These are phyloP conservation scores for Populus simonii DNA, from an alignment of 345 rosid species.

Conservation along the genomic window DNA sequence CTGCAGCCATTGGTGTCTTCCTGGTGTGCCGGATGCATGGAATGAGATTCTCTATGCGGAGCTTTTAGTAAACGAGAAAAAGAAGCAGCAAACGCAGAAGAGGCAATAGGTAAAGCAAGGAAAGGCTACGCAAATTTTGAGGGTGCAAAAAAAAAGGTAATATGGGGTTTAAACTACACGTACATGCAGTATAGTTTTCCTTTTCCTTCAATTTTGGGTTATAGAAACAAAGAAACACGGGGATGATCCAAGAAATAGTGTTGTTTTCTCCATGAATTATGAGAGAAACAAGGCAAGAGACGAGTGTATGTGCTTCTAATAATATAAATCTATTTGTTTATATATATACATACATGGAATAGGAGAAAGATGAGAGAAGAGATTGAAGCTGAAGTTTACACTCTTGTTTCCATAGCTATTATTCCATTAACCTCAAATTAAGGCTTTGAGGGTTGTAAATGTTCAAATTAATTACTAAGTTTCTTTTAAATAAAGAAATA, in stretches of 20 bases:
- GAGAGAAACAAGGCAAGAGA: neutral
- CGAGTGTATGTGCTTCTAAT: neutral
- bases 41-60: constrained; percentile 81
- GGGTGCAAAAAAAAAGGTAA: neutral
- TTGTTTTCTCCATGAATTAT: neutral
- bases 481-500: neutral
- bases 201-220: constrained; percentile 8
- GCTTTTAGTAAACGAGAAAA: constrained; percentile 51
- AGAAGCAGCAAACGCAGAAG: constrained; percentile 39
- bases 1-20: constrained; percentile 99
- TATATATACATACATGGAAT: too few relatives aligned
- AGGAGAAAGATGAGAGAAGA: neutral
- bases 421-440: constrained; percentile 16
- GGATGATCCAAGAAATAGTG: constrained; percentile 7
- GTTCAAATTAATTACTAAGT: neutral
- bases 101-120: constrained; percentile 32
- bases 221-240: constrained; percentile 17
- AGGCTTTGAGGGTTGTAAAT: constrained; percentile 19
- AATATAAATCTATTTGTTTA: neutral
- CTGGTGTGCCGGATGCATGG: constrained; percentile 95
- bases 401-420: neutral
- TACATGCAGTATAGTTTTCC: constrained; percentile 12
- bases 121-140: neutral
- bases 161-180: constrained; percentile 6
- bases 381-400: neutral